Evolutionary conservation across 106 monocot genomes (phyloP).

Genomic region (Dendrobium catenatum): DNA sequence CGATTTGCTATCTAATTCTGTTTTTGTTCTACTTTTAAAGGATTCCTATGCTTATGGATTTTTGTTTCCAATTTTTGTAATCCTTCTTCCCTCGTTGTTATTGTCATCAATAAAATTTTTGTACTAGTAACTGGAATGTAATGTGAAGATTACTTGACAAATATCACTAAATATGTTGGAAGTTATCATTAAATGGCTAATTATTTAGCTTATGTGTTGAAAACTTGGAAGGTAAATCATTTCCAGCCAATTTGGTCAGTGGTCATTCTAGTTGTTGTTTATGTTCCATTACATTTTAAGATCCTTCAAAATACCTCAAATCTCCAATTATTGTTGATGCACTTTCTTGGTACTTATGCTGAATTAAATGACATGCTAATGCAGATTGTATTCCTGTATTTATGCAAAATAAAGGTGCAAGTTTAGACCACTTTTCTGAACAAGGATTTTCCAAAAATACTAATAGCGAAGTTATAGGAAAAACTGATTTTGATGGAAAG

Average conservation of each 20-base stretch:
- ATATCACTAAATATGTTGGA: not conserved
- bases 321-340: not conserved
- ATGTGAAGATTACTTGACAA: not conserved
- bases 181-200: not conserved
- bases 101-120: not conserved
- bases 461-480: conserved; percentile 10
- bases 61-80: not conserved
- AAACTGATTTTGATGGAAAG: conserved; percentile 10
- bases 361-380: conserved; percentile 7
- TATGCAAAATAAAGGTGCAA: conserved; percentile 15
- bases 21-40: not conserved
- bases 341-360: not conserved
- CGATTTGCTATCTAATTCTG: not conserved
- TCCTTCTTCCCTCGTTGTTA: not conserved
- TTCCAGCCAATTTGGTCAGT: not conserved
- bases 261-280: not conserved
- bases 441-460: conserved; percentile 5
- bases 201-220: not conserved
- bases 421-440: conserved; percentile 5
- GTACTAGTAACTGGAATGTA: not conserved
- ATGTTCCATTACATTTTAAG: not conserved
- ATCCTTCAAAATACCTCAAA: not conserved
- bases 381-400: conserved; percentile 17
- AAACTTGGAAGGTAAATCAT: too few relatives aligned
- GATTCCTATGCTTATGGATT: not conserved